A percentile compares a stretch with the other conserved stretches of the same genome.
These are phyloP conservation scores for Candida nonsorbophila DNA, from an alignment of 805 yeast genomes.

Conservation along the genomic window DNA sequence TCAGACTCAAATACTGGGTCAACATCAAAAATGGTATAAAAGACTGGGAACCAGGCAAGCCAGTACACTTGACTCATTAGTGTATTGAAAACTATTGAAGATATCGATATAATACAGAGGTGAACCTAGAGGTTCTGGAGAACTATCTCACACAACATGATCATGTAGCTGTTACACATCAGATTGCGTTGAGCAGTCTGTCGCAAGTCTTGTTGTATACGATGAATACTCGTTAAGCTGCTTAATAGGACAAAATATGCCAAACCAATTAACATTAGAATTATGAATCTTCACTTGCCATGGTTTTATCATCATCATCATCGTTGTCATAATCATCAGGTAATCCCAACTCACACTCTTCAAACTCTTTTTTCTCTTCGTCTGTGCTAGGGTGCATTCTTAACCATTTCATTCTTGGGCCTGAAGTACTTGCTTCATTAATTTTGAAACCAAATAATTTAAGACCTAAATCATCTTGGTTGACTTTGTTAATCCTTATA, in stretches of 20 bases:
- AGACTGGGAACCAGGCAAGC: conserved; percentile 74
- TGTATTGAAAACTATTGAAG: no score
- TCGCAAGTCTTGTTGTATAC: no score
- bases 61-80: conserved; percentile 59
- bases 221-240: no score
- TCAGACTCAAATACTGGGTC: conserved; percentile 77
- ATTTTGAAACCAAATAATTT: conserved; percentile 85
- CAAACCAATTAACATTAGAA: no score
- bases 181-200: no score
- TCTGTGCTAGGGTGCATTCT: conserved; percentile 66
- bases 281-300: conserved; percentile 32
- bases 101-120: no score
- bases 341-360: conserved; percentile 56
- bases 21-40: conserved; percentile 69
- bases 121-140: no score
- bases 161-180: no score
- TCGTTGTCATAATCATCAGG: conserved; percentile 29
- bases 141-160: no score
- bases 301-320: conserved; percentile 35
- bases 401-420: conserved; percentile 96
- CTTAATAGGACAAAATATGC: no score
- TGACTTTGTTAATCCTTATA: conserved; percentile 41
- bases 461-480: conserved; percentile 58
- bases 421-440: conserved; percentile 66
- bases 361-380: conserved; percentile 58